Evolutionary conservation across 352 stramenopile genomes (phyloP).

Genomic region (Blastocystis sp.): DNA sequence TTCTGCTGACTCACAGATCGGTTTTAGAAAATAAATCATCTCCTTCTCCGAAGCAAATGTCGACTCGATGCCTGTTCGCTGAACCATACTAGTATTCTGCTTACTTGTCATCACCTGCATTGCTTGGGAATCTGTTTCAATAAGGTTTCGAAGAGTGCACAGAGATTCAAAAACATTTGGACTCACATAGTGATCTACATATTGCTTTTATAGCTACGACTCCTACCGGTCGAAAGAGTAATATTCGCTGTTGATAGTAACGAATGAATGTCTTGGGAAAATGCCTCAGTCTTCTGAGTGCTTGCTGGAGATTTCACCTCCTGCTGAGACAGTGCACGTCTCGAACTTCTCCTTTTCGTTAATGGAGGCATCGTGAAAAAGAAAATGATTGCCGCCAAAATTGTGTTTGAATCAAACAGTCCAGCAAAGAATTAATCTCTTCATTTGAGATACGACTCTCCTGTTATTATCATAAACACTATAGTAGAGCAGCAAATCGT

Average conservation of each 20-base stretch:
- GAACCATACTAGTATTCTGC: background rate
- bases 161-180: conserved; percentile 32
- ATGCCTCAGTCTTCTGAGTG: background rate
- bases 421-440: background rate
- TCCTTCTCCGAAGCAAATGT: background rate
- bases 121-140: background rate
- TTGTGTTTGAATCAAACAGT: background rate
- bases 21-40: background rate
- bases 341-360: conserved; percentile 1
- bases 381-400: conserved; percentile 19
- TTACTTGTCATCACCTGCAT: background rate
- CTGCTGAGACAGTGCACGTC: background rate
- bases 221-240: background rate
- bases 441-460: background rate
- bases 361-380: conserved; percentile 37
- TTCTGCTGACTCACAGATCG: background rate
- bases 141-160: conserved; percentile 5
- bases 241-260: background rate
- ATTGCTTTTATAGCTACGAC: background rate
- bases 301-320: background rate
- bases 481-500: conserved; percentile 23
- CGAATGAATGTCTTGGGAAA: background rate
- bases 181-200: conserved; percentile 3
- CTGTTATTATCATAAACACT: background rate
- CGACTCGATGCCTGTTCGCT: background rate